A percentile compares a stretch with the other conserved stretches of the same genome.
These are phyloP conservation scores for Taxillus chinensis DNA, from an alignment of 164 flowering plant genomes.

Conservation along the genomic window DNA sequence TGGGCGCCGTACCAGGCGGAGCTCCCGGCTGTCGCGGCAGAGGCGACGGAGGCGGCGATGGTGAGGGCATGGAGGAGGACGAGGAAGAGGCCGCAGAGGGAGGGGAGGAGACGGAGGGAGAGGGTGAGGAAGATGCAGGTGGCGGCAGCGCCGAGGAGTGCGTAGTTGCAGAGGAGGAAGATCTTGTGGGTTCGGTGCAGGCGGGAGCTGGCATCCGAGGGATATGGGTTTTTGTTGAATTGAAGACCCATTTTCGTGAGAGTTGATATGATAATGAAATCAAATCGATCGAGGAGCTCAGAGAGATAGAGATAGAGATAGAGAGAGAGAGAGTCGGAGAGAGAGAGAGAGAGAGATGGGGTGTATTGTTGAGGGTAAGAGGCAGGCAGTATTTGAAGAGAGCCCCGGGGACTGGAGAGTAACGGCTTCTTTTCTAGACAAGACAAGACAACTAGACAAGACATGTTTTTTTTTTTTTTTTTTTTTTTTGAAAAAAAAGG, in stretches of 20 bases:
- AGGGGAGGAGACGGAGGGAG: conserved; percentile 67
- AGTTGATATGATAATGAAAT: too few species aligned
- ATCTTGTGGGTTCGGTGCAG: conserved; percentile 47
- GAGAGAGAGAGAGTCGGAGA: too few species aligned
- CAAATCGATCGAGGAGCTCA: too few species aligned
- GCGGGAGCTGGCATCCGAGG: not conserved
- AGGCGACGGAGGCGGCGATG: conserved; percentile 33
- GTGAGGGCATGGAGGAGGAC: conserved; percentile 75
- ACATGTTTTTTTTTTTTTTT: too few species aligned
- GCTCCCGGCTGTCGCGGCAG: conserved; percentile 36
- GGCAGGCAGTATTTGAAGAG: too few species aligned
- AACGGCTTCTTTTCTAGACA: too few species aligned
- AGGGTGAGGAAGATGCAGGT: conserved; percentile 79
- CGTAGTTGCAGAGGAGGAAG: conserved; percentile 70
- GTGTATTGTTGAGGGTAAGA: too few species aligned
- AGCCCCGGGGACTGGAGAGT: too few species aligned
- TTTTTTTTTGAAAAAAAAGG: too few species aligned
- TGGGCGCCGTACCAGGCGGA: conserved; percentile 52
- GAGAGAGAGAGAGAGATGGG: too few species aligned
- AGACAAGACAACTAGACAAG: too few species aligned
- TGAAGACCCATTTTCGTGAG: conserved; percentile 21
- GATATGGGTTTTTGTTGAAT: not conserved
- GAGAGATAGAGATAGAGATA: too few species aligned
- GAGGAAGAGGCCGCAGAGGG: conserved; percentile 49
- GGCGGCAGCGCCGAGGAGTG: conserved; percentile 73